These are phyloP conservation scores for Domatiomyces globalis DNA, from an alignment of 2,329 filamentous ascomycete genomes.

Conservation along the genomic window DNA sequence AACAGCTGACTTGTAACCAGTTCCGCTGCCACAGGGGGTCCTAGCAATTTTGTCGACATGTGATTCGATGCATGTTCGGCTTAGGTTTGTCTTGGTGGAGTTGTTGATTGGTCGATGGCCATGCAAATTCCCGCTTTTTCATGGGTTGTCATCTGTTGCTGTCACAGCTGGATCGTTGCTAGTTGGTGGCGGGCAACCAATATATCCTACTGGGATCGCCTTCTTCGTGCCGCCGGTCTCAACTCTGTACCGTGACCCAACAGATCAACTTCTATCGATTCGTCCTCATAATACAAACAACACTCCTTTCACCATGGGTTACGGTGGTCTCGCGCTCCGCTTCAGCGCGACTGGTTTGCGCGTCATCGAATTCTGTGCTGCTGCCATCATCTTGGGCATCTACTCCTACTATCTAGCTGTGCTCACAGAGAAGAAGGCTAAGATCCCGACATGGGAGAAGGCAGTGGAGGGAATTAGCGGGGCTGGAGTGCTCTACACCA, in stretches of 20 bases:
- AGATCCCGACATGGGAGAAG: constrained; percentile 51
- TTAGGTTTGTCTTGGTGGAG: neutral
- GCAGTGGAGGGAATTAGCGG: constrained; percentile 71
- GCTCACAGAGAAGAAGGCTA: constrained; percentile 48
- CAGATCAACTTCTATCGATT: neutral
- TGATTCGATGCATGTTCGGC: neutral
- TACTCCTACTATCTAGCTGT: constrained; percentile 75
- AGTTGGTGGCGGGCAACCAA: neutral
- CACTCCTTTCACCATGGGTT: constrained; percentile 37
- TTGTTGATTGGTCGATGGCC: neutral
- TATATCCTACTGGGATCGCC: neutral
- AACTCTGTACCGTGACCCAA: neutral
- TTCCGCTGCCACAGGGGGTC: neutral
- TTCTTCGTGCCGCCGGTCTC: neutral
- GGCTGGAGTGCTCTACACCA: constrained; percentile 57
- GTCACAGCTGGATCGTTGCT: neutral
- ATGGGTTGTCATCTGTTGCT: neutral
- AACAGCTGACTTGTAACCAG: neutral
- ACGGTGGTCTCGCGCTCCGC: constrained; percentile 51
- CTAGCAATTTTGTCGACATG: neutral
- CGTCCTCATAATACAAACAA: neutral
- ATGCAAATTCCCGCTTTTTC: neutral
- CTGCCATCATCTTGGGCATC: constrained; percentile 59
- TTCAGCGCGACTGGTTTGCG: constrained; percentile 57
- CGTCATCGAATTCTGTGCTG: constrained; percentile 56